These are phyloP conservation scores for Suhomyces sp. DNA, from an alignment of 805 yeast species.

Conservation along the genomic window DNA sequence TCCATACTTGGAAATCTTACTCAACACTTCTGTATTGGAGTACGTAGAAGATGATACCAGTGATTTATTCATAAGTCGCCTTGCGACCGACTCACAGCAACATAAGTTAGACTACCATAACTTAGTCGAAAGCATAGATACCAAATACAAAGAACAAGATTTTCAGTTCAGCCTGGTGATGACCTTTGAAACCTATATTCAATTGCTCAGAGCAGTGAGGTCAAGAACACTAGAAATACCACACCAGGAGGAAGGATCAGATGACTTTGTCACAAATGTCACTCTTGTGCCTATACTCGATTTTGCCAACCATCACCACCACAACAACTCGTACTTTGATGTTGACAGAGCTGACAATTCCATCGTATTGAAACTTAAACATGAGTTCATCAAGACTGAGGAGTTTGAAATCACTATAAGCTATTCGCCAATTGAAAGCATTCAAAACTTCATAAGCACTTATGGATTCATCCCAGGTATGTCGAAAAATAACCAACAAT, in stretches of 20 bases:
- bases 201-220: slow-evolving; percentile 45
- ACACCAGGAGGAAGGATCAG: slow-evolving; percentile 13
- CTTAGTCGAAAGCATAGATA: slow-evolving; percentile 1
- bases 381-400: neutral
- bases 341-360: slow-evolving; percentile 46
- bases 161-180: slow-evolving; percentile 12
- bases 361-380: slow-evolving; percentile 31
- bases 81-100: slow-evolving; percentile 2
- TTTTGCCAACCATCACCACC: slow-evolving; percentile 58
- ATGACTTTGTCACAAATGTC: slow-evolving; percentile 45
- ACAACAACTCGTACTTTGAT: slow-evolving; percentile 57
- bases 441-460: slow-evolving; percentile 23
- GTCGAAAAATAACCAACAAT: slow-evolving; percentile 4
- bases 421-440: slow-evolving; percentile 21
- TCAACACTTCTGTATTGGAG: slow-evolving; percentile 22
- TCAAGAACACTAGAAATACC: slow-evolving; percentile 70
- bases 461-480: slow-evolving; percentile 32
- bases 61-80: slow-evolving; percentile 7
- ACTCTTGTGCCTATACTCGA: slow-evolving; percentile 66
- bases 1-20: slow-evolving; percentile 31
- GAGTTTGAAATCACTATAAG: slow-evolving; percentile 23
- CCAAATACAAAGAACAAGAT: neutral
- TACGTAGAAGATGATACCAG: slow-evolving; percentile 10
- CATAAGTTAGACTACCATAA: slow-evolving; percentile 11
- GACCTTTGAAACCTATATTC: slow-evolving; percentile 21